Conservation (phyloP, 805 yeast genomes). For the Spathaspora hagerdaliae region DNA sequence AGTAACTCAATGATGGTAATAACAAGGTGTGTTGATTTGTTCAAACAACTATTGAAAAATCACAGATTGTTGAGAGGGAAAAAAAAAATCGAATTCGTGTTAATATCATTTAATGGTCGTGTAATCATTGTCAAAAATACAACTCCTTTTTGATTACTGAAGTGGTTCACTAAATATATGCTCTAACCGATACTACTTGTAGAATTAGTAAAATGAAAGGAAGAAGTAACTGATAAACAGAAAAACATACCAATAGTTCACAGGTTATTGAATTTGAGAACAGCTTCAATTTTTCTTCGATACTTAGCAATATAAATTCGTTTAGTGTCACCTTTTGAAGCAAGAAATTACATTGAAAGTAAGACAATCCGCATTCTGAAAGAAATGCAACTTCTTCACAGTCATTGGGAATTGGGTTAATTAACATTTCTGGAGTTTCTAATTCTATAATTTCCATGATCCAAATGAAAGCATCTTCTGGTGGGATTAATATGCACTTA, state of each 20-base stretch:
- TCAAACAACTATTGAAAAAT: no score
- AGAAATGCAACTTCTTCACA: neutral
- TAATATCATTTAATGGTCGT: slow-evolving; percentile 2
- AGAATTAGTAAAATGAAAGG: neutral
- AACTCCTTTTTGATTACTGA: neutral
- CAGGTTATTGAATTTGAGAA: neutral
- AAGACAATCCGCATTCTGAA: slow-evolving; percentile 3
- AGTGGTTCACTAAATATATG: neutral
- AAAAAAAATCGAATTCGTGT: slow-evolving; percentile 2
- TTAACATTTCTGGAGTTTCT: slow-evolving; percentile 2
- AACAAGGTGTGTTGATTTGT: neutral
- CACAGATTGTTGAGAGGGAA: neutral
- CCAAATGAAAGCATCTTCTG: neutral
- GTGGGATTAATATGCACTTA: neutral
- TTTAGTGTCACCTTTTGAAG: neutral
- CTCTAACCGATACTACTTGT: slow-evolving; percentile 1
- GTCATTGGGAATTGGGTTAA: neutral
- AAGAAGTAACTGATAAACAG: neutral
- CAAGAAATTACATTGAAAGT: slow-evolving; percentile 2
- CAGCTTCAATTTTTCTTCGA: neutral
- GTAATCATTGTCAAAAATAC: neutral
- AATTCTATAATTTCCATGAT: neutral
- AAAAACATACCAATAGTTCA: slow-evolving; percentile 2
- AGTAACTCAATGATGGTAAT: neutral
- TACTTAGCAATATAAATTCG: neutral